Conservation (phyloP, 768 basidiomycete species). For the Tricholoma furcatifolium region DNA sequence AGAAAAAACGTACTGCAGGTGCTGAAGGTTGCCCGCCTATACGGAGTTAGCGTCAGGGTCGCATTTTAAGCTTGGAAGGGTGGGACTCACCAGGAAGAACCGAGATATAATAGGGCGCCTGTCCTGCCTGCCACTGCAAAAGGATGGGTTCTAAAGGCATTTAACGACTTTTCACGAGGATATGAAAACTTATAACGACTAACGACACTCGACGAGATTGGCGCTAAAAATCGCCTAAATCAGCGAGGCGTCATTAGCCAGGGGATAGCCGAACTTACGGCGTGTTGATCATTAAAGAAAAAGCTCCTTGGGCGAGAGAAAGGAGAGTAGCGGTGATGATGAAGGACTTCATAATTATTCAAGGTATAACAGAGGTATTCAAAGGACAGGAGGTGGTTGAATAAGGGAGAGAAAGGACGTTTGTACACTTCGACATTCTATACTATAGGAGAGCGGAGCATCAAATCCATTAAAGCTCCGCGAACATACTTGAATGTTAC, state of each 20-base stretch:
- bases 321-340: slow-evolving; percentile 31
- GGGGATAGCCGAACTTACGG: slow-evolving; percentile 38
- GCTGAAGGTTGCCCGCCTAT: slow-evolving; percentile 54
- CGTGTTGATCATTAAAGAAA: slow-evolving; percentile 59
- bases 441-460: slow-evolving; percentile 15
- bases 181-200: slow-evolving; percentile 16
- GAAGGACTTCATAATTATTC: slow-evolving; percentile 38
- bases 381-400: slow-evolving; percentile 5
- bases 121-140: slow-evolving; percentile 53
- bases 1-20: slow-evolving; percentile 42
- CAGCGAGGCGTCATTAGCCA: not conserved
- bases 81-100: slow-evolving; percentile 55
- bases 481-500: not conserved
- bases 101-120: slow-evolving; percentile 55
- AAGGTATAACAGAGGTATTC: slow-evolving; percentile 9
- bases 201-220: slow-evolving; percentile 50
- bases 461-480: slow-evolving; percentile 18
- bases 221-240: slow-evolving; percentile 24
- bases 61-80: not conserved
- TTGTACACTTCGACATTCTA: not conserved
- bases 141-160: slow-evolving; percentile 53
- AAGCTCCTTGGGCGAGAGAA: slow-evolving; percentile 36
- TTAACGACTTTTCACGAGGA: not conserved
- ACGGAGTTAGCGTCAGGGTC: not conserved
- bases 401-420: slow-evolving; percentile 9